Conservation (phyloP, 257 asterid species). For the Solanum peruvianum region DNA sequence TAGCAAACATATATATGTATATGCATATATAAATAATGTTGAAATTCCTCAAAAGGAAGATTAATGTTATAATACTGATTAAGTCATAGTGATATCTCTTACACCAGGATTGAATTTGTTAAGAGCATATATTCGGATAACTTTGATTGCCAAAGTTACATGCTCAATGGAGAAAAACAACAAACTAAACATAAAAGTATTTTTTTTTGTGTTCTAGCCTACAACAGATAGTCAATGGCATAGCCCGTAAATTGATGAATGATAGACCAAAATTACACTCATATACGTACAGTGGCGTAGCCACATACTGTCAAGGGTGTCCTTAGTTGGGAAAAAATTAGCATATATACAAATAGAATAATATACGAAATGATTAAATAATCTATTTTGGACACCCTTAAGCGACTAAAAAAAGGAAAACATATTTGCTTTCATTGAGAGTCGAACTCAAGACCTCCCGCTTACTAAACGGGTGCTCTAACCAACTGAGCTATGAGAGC, state of each 20-base stretch:
- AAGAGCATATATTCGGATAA: no score
- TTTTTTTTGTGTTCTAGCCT: not conserved
- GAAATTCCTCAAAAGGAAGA: not conserved
- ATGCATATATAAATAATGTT: no score
- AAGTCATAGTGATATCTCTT: not conserved
- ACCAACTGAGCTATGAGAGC: slow-evolving; percentile 33
- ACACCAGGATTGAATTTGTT: not conserved
- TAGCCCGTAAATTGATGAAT: not conserved
- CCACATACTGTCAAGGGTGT: no score
- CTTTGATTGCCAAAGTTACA: not conserved
- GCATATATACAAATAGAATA: no score
- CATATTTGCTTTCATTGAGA: slow-evolving; percentile 18
- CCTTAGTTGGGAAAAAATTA: no score
- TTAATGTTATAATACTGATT: no score
- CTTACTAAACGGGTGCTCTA: slow-evolving; percentile 40
- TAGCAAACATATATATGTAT: not conserved
- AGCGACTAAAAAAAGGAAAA: no score
- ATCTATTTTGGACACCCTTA: no score
- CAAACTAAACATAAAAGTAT: not conserved
- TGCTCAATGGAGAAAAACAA: not conserved
- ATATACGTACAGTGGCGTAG: no score
- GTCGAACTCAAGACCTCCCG: slow-evolving; percentile 36
- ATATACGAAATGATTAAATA: no score
- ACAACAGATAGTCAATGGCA: not conserved
- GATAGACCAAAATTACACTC: not conserved